phyloP scores from a whole-genome alignment of 2,329 filamentous ascomycete genomes.

The Curvularia eragrostidis region DNA sequence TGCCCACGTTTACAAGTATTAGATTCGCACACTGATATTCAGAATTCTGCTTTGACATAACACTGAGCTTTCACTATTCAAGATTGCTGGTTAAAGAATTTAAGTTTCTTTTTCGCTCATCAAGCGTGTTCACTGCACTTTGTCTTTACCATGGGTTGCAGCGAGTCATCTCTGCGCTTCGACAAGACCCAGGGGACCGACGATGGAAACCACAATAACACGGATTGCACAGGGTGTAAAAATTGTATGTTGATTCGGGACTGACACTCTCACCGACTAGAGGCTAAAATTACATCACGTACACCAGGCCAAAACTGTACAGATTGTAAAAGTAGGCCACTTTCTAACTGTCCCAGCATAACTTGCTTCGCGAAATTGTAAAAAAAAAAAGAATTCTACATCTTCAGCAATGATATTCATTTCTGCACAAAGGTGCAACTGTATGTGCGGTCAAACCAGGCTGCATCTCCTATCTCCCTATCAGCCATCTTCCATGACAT shows the following conservation, averaged over 20 bases:
- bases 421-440: too few species aligned
- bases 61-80: neutral
- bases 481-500: neutral
- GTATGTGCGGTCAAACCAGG: neutral
- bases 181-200: neutral
- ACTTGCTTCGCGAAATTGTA: neutral
- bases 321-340: slow-evolving; percentile 10
- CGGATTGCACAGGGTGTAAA: slow-evolving; percentile 11
- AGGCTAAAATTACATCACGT: neutral
- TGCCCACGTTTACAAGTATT: neutral
- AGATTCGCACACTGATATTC: neutral
- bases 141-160: slow-evolving; percentile 4
- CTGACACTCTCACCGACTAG: neutral
- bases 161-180: neutral
- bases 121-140: neutral
- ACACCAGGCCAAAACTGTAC: slow-evolving; percentile 9
- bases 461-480: neutral
- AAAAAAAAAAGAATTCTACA: neutral
- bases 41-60: neutral
- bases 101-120: neutral
- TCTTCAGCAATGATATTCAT: neutral
- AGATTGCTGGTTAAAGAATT: neutral
- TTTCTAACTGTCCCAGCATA: neutral
- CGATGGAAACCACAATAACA: slow-evolving; percentile 12
- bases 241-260: slow-evolving; percentile 3